phyloP scores from a whole-genome alignment of 805 yeast species.

The Candida berthetii region DNA sequence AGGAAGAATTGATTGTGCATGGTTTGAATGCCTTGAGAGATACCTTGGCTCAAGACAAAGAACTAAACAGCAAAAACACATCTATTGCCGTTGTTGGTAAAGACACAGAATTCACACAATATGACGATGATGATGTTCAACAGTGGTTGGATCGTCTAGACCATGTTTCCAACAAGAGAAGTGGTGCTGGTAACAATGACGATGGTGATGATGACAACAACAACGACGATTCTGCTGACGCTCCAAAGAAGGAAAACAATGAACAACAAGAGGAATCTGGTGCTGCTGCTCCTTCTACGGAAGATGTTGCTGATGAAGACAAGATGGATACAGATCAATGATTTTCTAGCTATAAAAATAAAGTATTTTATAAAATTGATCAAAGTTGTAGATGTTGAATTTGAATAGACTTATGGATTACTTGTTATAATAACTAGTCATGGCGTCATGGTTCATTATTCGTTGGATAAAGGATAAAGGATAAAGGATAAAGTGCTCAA shows the following conservation, averaged over 20 bases:
- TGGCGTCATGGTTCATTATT: too few species aligned
- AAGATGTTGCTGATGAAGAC: slow-evolving; percentile 16
- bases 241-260: slow-evolving; percentile 7
- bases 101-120: slow-evolving; percentile 64
- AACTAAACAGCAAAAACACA: slow-evolving; percentile 76
- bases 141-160: slow-evolving; percentile 79
- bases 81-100: slow-evolving; percentile 91
- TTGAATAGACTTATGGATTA: too few species aligned
- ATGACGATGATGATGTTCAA: slow-evolving; percentile 80
- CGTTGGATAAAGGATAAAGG: too few species aligned
- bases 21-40: slow-evolving; percentile 92
- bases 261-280: slow-evolving; percentile 7
- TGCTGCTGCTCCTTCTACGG: slow-evolving; percentile 7
- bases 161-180: slow-evolving; percentile 52
- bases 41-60: slow-evolving; percentile 91
- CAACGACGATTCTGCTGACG: slow-evolving; percentile 12
- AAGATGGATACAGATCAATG: slow-evolving; percentile 29
- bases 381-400: too few species aligned
- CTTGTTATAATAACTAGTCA: too few species aligned
- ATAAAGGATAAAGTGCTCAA: too few species aligned
- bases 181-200: slow-evolving; percentile 18
- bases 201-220: slow-evolving; percentile 17
- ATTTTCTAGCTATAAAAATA: too few species aligned
- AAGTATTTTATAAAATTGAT: too few species aligned
- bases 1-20: slow-evolving; percentile 74